Conservation (phyloP, 2,329 filamentous ascomycete species). For the Monilinia fructigena region DNA sequence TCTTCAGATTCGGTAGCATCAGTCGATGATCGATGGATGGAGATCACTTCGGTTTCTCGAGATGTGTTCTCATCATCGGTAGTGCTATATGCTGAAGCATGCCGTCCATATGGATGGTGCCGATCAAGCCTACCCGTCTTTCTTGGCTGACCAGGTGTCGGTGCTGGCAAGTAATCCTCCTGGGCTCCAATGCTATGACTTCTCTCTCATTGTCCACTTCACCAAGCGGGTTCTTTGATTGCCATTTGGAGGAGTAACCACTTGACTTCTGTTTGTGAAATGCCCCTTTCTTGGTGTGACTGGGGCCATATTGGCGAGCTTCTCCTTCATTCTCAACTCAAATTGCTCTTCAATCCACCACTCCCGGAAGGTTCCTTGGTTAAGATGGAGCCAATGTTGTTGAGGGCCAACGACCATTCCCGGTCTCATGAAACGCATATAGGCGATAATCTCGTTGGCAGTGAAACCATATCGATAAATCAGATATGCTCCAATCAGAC, state of each 20-base stretch:
- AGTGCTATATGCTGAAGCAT: conserved; percentile 46
- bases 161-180: conserved; percentile 90
- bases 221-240: conserved; percentile 81
- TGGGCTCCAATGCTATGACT: conserved; percentile 64
- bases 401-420: conserved; percentile 99
- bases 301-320: conserved; percentile 48
- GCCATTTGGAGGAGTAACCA: conserved; percentile 81
- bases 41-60: conserved; percentile 57
- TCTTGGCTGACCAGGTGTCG: conserved; percentile 91
- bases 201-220: conserved; percentile 78
- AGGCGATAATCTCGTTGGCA: conserved; percentile 94
- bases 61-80: conserved; percentile 53
- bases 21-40: conserved; percentile 60
- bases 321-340: conserved; percentile 50
- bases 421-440: conserved; percentile 98
- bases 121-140: conserved; percentile 77
- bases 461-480: conserved; percentile 98
- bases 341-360: conserved; percentile 80
- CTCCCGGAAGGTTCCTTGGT: conserved; percentile 95
- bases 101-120: conserved; percentile 69
- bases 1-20: conserved; percentile 77
- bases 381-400: conserved; percentile 97
- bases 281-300: conserved; percentile 61
- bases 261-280: conserved; percentile 62
- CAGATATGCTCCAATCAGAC: conserved; percentile 93